Conservation (phyloP, 2,329 filamentous ascomycete species). For the Phaeomoniella chlamydospora region DNA sequence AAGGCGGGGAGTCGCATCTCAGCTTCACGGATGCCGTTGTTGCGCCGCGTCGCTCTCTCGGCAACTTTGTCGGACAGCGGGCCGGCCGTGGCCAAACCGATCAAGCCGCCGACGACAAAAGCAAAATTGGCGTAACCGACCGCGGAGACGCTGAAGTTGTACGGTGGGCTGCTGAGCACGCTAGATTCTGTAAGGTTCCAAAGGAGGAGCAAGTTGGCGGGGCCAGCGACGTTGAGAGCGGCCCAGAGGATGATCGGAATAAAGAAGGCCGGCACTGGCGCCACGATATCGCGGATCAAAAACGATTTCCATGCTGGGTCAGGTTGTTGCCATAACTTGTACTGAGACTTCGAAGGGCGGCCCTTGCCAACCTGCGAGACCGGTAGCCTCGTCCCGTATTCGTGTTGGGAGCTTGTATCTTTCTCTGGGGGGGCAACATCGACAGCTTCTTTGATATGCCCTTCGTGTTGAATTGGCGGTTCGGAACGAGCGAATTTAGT, state of each 20-base stretch:
- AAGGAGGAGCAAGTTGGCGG: constrained; percentile 27
- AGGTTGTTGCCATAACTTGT: constrained; percentile 19
- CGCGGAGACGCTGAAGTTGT: constrained; percentile 25
- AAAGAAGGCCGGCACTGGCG: constrained; percentile 28
- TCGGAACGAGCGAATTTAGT: constrained; percentile 23
- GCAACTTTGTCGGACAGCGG: constrained; percentile 39
- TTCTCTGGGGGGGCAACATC: not conserved
- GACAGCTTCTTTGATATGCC: constrained; percentile 1
- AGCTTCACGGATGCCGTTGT: constrained; percentile 41
- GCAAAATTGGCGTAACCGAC: constrained; percentile 37
- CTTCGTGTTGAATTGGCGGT: constrained; percentile 6
- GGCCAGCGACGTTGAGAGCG: constrained; percentile 17
- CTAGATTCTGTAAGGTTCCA: constrained; percentile 37
- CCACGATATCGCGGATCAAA: constrained; percentile 23
- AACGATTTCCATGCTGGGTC: constrained; percentile 25
- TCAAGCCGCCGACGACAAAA: constrained; percentile 24
- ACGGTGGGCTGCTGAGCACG: constrained; percentile 29
- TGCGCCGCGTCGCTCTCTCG: constrained; percentile 34
- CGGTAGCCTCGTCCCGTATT: not conserved
- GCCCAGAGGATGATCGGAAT: constrained; percentile 29
- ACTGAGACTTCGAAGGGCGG: constrained; percentile 23
- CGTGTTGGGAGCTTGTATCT: not conserved
- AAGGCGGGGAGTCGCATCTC: constrained; percentile 46
- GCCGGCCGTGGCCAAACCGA: constrained; percentile 34
- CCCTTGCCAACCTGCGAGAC: constrained; percentile 17